phyloP scores from a whole-genome alignment of 306 rosid genomes.

The Cucurbita argyrosperma region DNA sequence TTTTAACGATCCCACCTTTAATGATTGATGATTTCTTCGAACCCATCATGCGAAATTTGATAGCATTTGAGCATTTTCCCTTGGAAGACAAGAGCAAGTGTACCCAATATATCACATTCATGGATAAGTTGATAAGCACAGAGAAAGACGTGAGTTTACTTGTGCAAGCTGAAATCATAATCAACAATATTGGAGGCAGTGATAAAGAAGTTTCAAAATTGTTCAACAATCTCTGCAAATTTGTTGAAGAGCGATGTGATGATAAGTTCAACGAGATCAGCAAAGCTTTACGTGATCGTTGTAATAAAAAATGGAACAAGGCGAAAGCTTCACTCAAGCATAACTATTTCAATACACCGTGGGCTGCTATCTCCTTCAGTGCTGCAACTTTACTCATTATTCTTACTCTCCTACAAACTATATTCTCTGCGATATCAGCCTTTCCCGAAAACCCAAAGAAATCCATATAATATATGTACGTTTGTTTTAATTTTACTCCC shows the following conservation, averaged over 20 bases:
- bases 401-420: background rate
- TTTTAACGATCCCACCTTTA: constrained; percentile 1
- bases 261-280: too few relatives aligned
- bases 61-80: constrained; percentile 19
- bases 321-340: background rate
- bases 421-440: background rate
- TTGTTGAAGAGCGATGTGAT: too few relatives aligned
- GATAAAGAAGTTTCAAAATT: background rate
- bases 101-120: background rate
- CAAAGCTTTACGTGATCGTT: background rate
- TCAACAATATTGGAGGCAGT: background rate
- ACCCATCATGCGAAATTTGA: background rate
- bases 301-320: background rate
- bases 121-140: background rate
- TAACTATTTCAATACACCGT: background rate
- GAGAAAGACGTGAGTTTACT: background rate
- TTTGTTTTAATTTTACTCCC: too few relatives aligned
- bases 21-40: background rate
- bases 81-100: background rate
- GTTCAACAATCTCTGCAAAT: background rate
- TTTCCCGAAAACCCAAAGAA: background rate
- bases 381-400: background rate
- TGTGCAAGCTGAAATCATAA: background rate
- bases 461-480: too few relatives aligned
- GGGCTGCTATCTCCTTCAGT: background rate